Percentiles rank a stretch among this genome's conserved stretches.
These are phyloP conservation scores for Talaromyces trachyspermus DNA, from an alignment of 495 filamentous ascomycete species.

Conservation along the genomic window DNA sequence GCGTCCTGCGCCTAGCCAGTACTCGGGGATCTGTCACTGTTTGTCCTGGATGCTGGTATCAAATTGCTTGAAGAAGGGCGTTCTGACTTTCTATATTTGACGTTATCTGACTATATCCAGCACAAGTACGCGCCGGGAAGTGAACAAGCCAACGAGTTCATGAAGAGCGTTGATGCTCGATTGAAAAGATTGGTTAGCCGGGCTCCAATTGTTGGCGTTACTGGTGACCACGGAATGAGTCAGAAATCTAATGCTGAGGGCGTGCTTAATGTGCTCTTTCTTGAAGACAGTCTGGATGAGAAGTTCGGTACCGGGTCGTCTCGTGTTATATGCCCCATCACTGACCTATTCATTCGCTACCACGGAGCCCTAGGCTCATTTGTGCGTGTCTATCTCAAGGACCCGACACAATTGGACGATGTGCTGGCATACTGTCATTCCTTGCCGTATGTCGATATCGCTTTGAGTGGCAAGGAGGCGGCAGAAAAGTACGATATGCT, in stretches of 20 bases:
- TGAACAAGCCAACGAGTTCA: slow-evolving; percentile 18
- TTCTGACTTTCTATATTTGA: slow-evolving; percentile 20
- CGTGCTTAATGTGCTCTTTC: slow-evolving; percentile 19
- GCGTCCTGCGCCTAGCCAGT: slow-evolving; percentile 13
- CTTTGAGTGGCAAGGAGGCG: slow-evolving; percentile 13
- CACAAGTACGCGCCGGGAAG: slow-evolving; percentile 21
- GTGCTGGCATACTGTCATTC: neutral
- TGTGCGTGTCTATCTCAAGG: slow-evolving; percentile 17
- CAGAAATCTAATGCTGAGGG: slow-evolving; percentile 14
- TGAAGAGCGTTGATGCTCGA: slow-evolving; percentile 13
- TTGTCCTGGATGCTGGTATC: slow-evolving; percentile 21
- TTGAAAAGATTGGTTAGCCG: slow-evolving; percentile 12
- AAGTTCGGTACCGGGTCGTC: slow-evolving; percentile 11
- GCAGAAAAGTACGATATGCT: slow-evolving; percentile 16
- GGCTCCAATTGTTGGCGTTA: slow-evolving; percentile 16
- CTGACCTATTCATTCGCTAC: slow-evolving; percentile 20
- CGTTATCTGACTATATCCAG: slow-evolving; percentile 22
- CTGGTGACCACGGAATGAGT: slow-evolving; percentile 24
- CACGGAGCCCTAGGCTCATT: slow-evolving; percentile 21
- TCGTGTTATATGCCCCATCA: slow-evolving; percentile 22
- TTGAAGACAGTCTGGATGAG: slow-evolving; percentile 15
- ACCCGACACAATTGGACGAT: neutral
- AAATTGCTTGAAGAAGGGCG: slow-evolving; percentile 18
- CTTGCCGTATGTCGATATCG: slow-evolving; percentile 16
- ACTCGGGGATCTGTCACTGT: slow-evolving; percentile 24